Conservation (phyloP, 192 early-diverging fungal genomes). For the Backusella macrospora region DNA sequence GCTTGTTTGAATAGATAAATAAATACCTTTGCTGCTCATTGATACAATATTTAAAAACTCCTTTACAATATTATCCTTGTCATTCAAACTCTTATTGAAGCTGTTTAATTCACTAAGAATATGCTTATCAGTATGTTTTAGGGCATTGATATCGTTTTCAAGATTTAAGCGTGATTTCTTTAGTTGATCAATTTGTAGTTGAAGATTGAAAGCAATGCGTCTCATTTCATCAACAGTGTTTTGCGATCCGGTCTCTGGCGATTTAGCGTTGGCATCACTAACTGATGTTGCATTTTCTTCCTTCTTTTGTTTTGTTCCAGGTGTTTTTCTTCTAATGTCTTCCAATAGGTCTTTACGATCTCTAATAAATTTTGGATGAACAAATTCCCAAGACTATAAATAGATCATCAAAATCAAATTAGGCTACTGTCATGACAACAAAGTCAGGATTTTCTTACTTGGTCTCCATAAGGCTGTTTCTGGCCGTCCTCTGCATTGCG, state of each 20-base stretch:
- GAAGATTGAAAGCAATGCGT: background rate
- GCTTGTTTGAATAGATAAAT: background rate
- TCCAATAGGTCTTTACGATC: conserved; percentile 58
- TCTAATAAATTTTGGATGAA: conserved; percentile 67
- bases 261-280: background rate
- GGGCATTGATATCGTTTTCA: background rate
- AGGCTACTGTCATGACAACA: background rate
- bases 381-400: conserved; percentile 65
- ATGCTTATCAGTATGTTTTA: conserved; percentile 8
- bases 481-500: conserved; percentile 54
- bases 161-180: conserved; percentile 4
- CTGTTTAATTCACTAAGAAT: conserved; percentile 42
- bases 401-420: background rate
- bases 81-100: conserved; percentile 49
- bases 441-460: conserved; percentile 38
- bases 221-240: conserved; percentile 2
- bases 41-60: conserved; percentile 13
- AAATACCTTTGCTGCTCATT: background rate
- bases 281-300: background rate
- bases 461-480: conserved; percentile 51
- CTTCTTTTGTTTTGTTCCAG: conserved; percentile 21
- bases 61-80: conserved; percentile 54
- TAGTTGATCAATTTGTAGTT: conserved; percentile 23
- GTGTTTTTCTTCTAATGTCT: conserved; percentile 51
- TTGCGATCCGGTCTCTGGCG: background rate